Percentiles rank a stretch among this genome's conserved stretches.
These are phyloP conservation scores for Penicillium atrosanguineum DNA, from an alignment of 495 filamentous ascomycete genomes.

Conservation along the genomic window DNA sequence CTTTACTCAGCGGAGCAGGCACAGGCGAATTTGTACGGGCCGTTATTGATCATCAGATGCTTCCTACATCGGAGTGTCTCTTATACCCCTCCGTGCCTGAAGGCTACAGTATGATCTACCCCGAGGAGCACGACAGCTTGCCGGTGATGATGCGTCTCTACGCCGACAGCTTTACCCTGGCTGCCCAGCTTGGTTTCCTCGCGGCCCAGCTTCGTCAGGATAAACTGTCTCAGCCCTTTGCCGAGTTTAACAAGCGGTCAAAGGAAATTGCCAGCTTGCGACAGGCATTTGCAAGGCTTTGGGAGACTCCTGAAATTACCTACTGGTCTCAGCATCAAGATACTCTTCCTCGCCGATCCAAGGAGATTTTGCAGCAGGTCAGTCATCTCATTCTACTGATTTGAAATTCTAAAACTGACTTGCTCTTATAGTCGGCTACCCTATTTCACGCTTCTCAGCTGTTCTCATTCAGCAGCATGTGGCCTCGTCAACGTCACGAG, in stretches of 20 bases:
- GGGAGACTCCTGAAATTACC: conserved; percentile 38
- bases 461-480: conserved; percentile 52
- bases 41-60: conserved; percentile 48
- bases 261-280: conserved; percentile 33
- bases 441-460: conserved; percentile 51
- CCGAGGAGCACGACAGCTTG: conserved; percentile 36
- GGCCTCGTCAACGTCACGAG: conserved; percentile 43
- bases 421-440: conserved; percentile 33
- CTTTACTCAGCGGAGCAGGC: conserved; percentile 53
- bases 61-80: conserved; percentile 39
- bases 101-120: conserved; percentile 32
- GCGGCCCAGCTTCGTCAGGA: conserved; percentile 35
- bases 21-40: conserved; percentile 49
- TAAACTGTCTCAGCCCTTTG: conserved; percentile 13
- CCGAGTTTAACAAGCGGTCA: conserved; percentile 16
- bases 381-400: conserved; percentile 9
- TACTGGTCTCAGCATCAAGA: conserved; percentile 37
- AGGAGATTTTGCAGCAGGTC: conserved; percentile 49
- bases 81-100: conserved; percentile 29
- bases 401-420: not conserved
- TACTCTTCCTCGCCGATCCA: conserved; percentile 37
- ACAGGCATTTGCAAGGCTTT: conserved; percentile 37
- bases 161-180: conserved; percentile 39
- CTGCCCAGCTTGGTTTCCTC: conserved; percentile 42
- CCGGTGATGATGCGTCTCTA: conserved; percentile 44